Base-by-base conservation (phyloP, 345 rosid species). In the Salix suchowensis region DNA sequence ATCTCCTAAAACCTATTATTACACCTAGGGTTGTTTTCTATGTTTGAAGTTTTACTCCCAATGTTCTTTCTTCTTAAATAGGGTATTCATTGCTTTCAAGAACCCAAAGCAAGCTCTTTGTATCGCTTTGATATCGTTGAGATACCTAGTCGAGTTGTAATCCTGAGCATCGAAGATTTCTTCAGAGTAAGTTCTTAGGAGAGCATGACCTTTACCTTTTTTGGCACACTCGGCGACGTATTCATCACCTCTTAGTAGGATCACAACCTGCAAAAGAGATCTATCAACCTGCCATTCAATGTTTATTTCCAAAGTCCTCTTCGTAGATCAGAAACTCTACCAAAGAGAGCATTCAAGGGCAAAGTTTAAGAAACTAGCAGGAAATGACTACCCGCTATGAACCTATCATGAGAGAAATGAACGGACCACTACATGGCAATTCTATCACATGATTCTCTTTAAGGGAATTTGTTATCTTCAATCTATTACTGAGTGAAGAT, bases 121-220 rank as follows among this genome's bases (percentile, higher is more conserved):
- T 85, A 82, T 40, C 86, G 90, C 76, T 83, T 83, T 85, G 52
- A 91, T 81, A 78, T 90, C 88, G 64, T 80, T 81, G 65, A 92
- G 75, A 70, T 85, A 68, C 86, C 87, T 91, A 0, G 97, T 94
- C 5, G 94, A 86, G 84, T 94, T 91, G 84, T 92, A 92, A 55
- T 94, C 97, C 78, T 88, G 90, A 0, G 72, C 86, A 15, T 95
- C 96, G 36, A 88, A 71, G 50, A 75, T 74, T 75, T 91, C 97
- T 74, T 91, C 91, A 0, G 97, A 91, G 84, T 85, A 93, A 14
- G 93, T 93, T 80, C 97, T 83, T 52, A 84, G 91, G 50, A 84
- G 70, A 50, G 83, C 52, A 6, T 21, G 78, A 75, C 65, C 87
- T 32, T 70, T 81, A 54, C 71, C 52, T 70, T 82, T 83, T 76